Base-by-base conservation (phyloP, 148 eudicot genomes). In the Amaranthus palmeri region DNA sequence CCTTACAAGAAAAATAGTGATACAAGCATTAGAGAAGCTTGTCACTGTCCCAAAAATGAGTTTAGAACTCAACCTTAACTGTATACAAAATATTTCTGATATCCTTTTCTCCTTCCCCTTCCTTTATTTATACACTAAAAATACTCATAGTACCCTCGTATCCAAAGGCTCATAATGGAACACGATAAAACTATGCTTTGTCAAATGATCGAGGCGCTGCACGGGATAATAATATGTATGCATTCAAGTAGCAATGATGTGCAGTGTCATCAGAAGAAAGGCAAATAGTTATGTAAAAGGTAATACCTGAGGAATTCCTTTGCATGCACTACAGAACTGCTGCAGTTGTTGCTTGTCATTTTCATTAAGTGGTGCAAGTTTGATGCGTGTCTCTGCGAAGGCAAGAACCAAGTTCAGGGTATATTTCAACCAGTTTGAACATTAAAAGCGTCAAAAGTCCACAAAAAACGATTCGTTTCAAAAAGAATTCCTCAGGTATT, bases 251-350 rank as follows among this genome's bases (percentile, higher is more conserved):
- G 44, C 61, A 53, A 7, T 7, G 40, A 58, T n/a, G 7, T n/a
- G 13, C 50, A 12, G 47, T 48, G 58, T 50, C 42, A 15, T 56
- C 47, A 17, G 45, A 47, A 14, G 41, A 52, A 43, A 49, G 46
- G 10, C 48, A 43, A 25, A 46, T 14, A 62, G 6, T 50, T 63
- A 44, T 47, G 40, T 18, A 54, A 58, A 9, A 56, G 68, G 42
- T 51, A 12, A 17, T 86, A 91, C 99, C 97, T 95, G 99, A 42
- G 99, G 99, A 74, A 95, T 88, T 77, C 99, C 99, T 81, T 92
- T 91, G 82, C 99, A 95, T n/a, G 99, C 99, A 85, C 81, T 83
- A 72, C 93, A 86, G 71, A 95, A 89, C 49, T 82, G 83, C 80
- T 82, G 92, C 84, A 95, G 82, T 60, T 89, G 86, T 52, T 84